Evolutionary conservation across 2,329 filamentous ascomycete species (phyloP).

Genomic region (Calonectria fujianensis): DNA sequence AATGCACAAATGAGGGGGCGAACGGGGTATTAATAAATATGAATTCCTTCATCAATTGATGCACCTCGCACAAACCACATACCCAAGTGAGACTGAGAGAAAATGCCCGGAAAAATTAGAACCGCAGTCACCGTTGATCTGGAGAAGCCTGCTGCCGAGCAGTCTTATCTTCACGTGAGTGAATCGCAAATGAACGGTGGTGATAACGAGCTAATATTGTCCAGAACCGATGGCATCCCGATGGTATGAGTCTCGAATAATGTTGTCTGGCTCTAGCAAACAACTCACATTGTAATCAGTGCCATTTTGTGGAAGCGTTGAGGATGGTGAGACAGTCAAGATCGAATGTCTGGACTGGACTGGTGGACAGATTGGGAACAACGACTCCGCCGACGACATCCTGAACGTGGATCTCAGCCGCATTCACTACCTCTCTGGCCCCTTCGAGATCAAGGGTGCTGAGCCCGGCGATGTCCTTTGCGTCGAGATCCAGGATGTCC

Average conservation of each 20-base stretch:
- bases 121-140: slow-evolving; percentile 53
- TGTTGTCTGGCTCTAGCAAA: background rate
- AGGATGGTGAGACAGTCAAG: slow-evolving; percentile 91
- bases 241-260: slow-evolving; percentile 73
- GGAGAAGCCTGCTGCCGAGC: slow-evolving; percentile 53
- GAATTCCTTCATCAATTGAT: slow-evolving; percentile 8
- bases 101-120: slow-evolving; percentile 52
- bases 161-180: slow-evolving; percentile 53
- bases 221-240: slow-evolving; percentile 91
- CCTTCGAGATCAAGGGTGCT: slow-evolving; percentile 89
- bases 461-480: slow-evolving; percentile 90
- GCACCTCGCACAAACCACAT: background rate
- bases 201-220: slow-evolving; percentile 66
- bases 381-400: slow-evolving; percentile 92
- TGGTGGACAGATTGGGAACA: slow-evolving; percentile 89
- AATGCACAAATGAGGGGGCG: slow-evolving; percentile 6
- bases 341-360: slow-evolving; percentile 95
- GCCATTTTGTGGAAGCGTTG: slow-evolving; percentile 82
- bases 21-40: slow-evolving; percentile 9
- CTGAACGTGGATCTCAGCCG: slow-evolving; percentile 88
- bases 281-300: slow-evolving; percentile 69
- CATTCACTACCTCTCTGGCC: slow-evolving; percentile 91
- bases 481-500: slow-evolving; percentile 94
- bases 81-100: slow-evolving; percentile 11
- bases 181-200: too few relatives aligned